Evolutionary conservation across 2,329 filamentous ascomycete genomes (phyloP), one percentile per base, ranked within the genome.

Genomic region (Diaporthe sp.): DNA sequence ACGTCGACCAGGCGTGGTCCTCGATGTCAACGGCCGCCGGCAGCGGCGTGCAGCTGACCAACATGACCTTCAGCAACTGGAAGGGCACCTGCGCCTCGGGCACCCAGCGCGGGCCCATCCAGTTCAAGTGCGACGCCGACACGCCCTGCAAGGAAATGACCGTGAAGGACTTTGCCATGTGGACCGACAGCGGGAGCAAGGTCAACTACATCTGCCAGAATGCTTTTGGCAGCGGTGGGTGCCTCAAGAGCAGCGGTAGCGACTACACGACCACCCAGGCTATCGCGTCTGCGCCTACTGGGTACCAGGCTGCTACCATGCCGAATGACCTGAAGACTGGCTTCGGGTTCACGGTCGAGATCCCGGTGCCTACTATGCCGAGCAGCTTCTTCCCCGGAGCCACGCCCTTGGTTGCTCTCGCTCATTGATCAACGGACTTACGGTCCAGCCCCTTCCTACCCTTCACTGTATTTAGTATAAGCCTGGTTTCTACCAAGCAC

Each of bases 51-150:
- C 80, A 86, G 75, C 85, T 89, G 64, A 83, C 77, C 78, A 88
- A 90, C 81, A 84, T 92, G 77, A 88, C 84, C 1, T 85, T 90
- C 79, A 84, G 80, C 54, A 87, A 89, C 81, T 92, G 89, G 90
- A 87, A 86, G 75, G 90, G 89, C 38, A 89, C 87, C 2, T 85
- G 85, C 71, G 79, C 83, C 3, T 82, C 90, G 76, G 90, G 89
- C 25, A 80, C 81, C 5, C 74, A 84, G 71, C 86, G 90, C 35
- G 88, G 87, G 0, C 89, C 89, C 1, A 83, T 92, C 77, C 87
- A 88, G 73, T 81, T 90, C 61, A 79, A 85, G 40, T 91, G 89
- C 77, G 85, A 88, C 0, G 82, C 87, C 72, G 82, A 78, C 3
- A 85, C 84, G 1, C 89, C 89, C 13, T 91, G 89, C 83, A 87